Evolutionary conservation across 2,329 filamentous ascomycete genomes (phyloP), one percentile per base, ranked within the genome.

Genomic region (Fusarium sp.): DNA sequence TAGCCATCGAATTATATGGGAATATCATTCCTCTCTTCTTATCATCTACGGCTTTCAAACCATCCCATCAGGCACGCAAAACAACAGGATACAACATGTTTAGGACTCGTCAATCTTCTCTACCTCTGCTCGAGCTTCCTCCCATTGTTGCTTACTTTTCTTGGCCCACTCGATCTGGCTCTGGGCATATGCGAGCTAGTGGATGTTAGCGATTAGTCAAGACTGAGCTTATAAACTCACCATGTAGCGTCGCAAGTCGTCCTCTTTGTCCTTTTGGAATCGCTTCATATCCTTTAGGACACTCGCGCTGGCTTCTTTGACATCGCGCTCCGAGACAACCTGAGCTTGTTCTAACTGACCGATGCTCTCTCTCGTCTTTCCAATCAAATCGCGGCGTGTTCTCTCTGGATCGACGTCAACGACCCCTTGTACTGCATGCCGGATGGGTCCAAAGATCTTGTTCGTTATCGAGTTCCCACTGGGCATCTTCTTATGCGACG

Each of bases 241-340:
- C 96, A 99, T 99, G 82, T 98, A 98, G 72, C 94, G 90, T 80
- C 91, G 92, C 79, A 99, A 82, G 81, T 99, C 96, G 57, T 96
- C 94, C 84, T 99, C 97, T 83, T 99, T 99, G 83, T 98, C 95
- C 67, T 87, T 87, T 83, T 99, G 97, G 83, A 99, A 99, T 69
- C 96, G 88, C 85, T 95, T 94, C 69, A 99, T 85, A 80, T 99
- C 96, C 78, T 93, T 92, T 77, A 99, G 83, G 9, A 98, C 94
- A 59, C 94, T 97, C 6, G 90, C 87, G 79, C 95, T 98, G 14
- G 96, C 96, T 79, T 98, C 94, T 81, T 93, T 95, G 69, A 98
- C 96, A 80, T 99, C 96, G 79, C 94, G 92, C 72, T 95, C 94
- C 9, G 95, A 94, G 9, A 94, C 95, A 38, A 94, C 90, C 66